Evolutionary conservation across 495 filamentous ascomycete genomes (phyloP).

Genomic region (Penicillium bialowiezense): DNA sequence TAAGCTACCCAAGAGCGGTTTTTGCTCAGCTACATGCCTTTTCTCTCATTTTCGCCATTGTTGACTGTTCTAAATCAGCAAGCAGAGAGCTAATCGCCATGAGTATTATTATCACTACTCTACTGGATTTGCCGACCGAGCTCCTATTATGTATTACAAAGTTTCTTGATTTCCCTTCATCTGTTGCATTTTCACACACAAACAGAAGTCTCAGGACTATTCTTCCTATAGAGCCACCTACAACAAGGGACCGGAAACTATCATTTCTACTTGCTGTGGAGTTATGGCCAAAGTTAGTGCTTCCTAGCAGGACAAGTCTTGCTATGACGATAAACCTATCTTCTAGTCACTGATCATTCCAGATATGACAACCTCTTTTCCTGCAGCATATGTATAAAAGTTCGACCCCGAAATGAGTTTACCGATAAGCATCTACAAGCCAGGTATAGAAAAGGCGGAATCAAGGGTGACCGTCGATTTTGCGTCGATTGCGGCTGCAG

Average conservation of each 20-base stretch:
- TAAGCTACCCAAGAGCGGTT: neutral
- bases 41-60: too few species aligned
- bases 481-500: constrained; percentile 2
- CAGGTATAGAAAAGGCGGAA: too few species aligned
- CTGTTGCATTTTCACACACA: neutral
- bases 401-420: neutral
- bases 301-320: neutral
- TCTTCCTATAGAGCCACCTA: neutral
- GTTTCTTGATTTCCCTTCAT: neutral
- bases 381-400: constrained; percentile 1
- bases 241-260: neutral
- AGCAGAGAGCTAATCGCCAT: neutral
- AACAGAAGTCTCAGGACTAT: neutral
- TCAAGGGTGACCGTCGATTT: neutral
- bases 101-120: neutral
- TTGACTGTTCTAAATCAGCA: too few species aligned
- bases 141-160: constrained; percentile 1
- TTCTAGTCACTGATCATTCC: neutral
- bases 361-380: neutral
- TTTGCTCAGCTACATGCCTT: neutral
- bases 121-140: neutral
- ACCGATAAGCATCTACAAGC: too few species aligned
- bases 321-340: neutral
- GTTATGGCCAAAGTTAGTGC: neutral
- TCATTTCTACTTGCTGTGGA: neutral